phyloP scores from a whole-genome alignment of 805 yeast species.

The Komagataella kurtzmanii region DNA sequence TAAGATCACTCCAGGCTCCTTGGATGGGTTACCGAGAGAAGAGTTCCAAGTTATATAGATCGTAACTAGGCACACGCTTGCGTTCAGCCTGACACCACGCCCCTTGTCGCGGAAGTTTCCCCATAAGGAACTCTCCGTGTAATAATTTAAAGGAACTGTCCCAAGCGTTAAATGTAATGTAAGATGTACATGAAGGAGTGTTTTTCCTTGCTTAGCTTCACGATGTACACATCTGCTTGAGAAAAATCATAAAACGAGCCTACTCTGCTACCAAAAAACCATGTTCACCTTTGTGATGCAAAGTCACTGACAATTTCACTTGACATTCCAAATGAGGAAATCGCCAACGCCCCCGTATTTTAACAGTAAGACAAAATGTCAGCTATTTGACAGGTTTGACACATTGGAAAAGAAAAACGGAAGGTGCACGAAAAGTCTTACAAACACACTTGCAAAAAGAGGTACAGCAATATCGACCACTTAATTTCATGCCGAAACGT shows the following conservation, averaged over 20 bases:
- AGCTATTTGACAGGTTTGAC: background rate
- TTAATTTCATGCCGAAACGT: background rate
- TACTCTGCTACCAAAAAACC: too few species aligned
- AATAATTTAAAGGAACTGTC: background rate
- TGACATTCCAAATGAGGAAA: background rate
- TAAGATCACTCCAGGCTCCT: too few species aligned
- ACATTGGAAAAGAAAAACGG: background rate
- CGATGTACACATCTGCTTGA: background rate
- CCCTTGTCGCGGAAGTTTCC: background rate
- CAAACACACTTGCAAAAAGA: slow-evolving; percentile 1
- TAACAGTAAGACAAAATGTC: background rate
- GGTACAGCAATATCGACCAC: background rate
- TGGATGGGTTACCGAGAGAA: too few species aligned
- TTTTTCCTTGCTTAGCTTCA: background rate
- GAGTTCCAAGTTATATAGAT: too few species aligned
- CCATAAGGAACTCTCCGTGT: background rate
- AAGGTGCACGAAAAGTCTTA: background rate
- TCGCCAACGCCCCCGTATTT: background rate
- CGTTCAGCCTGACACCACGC: background rate
- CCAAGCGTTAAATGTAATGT: background rate
- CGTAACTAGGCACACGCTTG: background rate
- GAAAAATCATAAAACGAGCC: background rate
- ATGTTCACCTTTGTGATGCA: background rate
- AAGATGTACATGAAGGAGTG: background rate
- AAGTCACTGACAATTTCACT: background rate